phyloP scores from a whole-genome alignment of 2,329 filamentous ascomycete species.

The Fusarium sp. region DNA sequence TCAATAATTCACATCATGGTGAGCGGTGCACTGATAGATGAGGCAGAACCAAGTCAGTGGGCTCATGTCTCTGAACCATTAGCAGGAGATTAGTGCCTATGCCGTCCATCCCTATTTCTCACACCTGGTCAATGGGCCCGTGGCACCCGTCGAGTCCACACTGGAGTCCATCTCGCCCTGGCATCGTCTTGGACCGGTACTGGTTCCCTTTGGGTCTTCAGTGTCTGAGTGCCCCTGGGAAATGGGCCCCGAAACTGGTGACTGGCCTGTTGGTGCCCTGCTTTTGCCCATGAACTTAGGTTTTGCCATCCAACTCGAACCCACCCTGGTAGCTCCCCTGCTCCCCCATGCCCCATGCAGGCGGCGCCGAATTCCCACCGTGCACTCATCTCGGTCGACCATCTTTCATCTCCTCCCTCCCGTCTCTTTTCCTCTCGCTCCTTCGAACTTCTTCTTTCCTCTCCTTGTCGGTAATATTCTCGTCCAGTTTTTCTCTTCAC shows the following conservation, averaged over 20 bases:
- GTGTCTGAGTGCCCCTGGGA: constrained; percentile 39
- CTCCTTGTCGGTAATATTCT: constrained; percentile 45
- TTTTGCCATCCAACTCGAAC: constrained; percentile 30
- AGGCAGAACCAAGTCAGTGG: constrained; percentile 6
- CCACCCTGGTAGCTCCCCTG: constrained; percentile 18
- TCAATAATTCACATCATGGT: constrained; percentile 4
- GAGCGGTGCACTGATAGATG: neutral
- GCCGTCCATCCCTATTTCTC: constrained; percentile 18
- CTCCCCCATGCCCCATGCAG: constrained; percentile 25
- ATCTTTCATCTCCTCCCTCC: constrained; percentile 44
- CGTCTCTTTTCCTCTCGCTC: constrained; percentile 40
- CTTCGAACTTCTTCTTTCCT: constrained; percentile 43
- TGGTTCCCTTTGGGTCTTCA: constrained; percentile 28
- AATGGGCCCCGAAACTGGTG: constrained; percentile 26
- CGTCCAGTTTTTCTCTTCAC: constrained; percentile 51
- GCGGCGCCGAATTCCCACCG: constrained; percentile 42
- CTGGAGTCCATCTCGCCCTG: constrained; percentile 23
- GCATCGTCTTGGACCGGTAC: constrained; percentile 22
- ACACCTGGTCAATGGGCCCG: constrained; percentile 22
- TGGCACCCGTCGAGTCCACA: constrained; percentile 20
- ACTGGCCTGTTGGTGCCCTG: constrained; percentile 38
- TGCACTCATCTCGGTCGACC: constrained; percentile 45
- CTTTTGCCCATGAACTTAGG: constrained; percentile 14
- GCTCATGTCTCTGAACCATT: constrained; percentile 36
- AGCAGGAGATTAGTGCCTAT: constrained; percentile 33